Evolutionary conservation across 768 basidiomycete species (phyloP).

Genomic region (Calvatia gigantea): DNA sequence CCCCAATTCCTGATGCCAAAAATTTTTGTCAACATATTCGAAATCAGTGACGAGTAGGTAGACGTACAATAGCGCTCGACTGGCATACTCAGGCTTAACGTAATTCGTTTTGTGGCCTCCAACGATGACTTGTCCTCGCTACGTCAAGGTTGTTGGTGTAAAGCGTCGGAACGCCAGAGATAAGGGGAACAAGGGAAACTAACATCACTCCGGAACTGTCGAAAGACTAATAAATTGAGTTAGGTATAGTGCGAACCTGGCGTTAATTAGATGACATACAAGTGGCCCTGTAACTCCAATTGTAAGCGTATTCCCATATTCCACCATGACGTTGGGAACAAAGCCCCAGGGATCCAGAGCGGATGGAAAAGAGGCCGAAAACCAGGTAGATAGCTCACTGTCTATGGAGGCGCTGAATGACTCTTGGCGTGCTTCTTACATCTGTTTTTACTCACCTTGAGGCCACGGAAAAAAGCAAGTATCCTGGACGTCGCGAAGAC

Average conservation of each 20-base stretch:
- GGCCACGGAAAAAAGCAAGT: constrained; percentile 25
- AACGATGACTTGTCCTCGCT: constrained; percentile 36
- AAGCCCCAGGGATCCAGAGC: constrained; percentile 30
- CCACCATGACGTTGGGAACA: constrained; percentile 40
- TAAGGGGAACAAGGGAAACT: constrained; percentile 37
- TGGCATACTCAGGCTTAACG: constrained; percentile 34
- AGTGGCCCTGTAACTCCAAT: constrained; percentile 33
- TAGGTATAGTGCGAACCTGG: neutral
- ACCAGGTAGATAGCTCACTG: constrained; percentile 35
- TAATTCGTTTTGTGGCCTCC: constrained; percentile 38
- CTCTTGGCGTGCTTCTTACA: neutral
- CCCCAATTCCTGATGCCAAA: constrained; percentile 36
- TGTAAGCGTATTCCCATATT: constrained; percentile 33
- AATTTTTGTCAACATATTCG: neutral
- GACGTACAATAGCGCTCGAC: constrained; percentile 29
- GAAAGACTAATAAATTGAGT: constrained; percentile 28
- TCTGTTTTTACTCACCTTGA: constrained; percentile 25
- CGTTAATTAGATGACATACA: constrained; percentile 21
- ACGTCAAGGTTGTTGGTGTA: constrained; percentile 46
- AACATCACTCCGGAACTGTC: constrained; percentile 31
- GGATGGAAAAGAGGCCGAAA: constrained; percentile 39
- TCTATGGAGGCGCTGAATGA: constrained; percentile 20
- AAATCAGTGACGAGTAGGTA: neutral
- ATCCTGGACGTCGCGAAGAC: constrained; percentile 29
- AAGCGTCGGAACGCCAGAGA: constrained; percentile 32